Evolutionary conservation across 805 yeast genomes (phyloP), one percentile per base, ranked within the genome.

Genomic region (Cyberlindnera maclurae): DNA sequence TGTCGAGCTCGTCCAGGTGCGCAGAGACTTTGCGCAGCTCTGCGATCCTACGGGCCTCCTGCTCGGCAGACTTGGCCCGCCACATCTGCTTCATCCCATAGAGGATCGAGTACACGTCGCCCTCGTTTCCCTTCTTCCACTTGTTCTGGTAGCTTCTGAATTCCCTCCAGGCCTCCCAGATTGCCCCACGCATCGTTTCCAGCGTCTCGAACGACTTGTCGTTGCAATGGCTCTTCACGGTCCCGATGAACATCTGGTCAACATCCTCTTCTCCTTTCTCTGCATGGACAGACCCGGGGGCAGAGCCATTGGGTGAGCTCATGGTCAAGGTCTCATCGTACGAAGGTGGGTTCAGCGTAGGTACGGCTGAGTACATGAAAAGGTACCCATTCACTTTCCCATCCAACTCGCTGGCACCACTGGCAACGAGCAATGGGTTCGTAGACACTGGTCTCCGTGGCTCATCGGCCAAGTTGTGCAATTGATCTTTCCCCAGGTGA

Each of bases 341-440:
- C 0, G 66, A 59, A 1, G 89, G 89, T 1, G 86, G 86, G 24
- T 55, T 65, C 26, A 64, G 49, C 16, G 73, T 67, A 1, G 94
- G 93, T 3, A 82, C 73, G 3, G 85, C 79, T 39, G 79, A 72
- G 56, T 82, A 83, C 34, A 79, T 77, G 28, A 81, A 67, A 31
- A 81, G 64, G 55, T 83, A 83, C 1, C 89, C 90, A 54, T 81
- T 82, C n/a, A 83, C 71, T 26, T 75, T 67, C 4, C 88, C 89
- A 53, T 83, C 82, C 48, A 83, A 58, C 43, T 82, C 90, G 31
- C 85, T 73, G 5, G 88, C 84, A 2, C 93, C 93, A 29, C 86
- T 77, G 5, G 87, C 90, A 3, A 80, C 84, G 11, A 83, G 57
- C 39, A 83, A 56, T 3, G 89, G 83, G 37, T 76, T 77, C 5